These are phyloP conservation scores for Acanthamoeba culbertsoni DNA, from an alignment of 208 protist genomes.

Conservation along the genomic window DNA sequence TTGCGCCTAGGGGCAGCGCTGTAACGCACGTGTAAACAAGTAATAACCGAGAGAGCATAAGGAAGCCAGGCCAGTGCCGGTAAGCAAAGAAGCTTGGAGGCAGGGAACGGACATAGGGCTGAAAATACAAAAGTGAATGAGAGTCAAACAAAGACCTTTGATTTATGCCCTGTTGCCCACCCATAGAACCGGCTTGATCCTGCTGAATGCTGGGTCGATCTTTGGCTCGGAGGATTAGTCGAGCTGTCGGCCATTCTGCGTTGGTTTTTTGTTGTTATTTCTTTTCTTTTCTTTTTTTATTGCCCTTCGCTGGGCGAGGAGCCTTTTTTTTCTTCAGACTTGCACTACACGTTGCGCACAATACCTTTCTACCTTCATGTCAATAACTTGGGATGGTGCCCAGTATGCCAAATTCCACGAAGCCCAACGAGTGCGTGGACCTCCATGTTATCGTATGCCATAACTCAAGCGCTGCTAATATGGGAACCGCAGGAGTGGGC, in stretches of 20 bases:
- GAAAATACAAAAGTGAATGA: background rate
- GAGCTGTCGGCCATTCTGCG: too few relatives aligned
- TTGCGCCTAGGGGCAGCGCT: background rate
- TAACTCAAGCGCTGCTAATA: background rate
- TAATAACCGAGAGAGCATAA: background rate
- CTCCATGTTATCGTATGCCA: too few relatives aligned
- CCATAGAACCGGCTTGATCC: too few relatives aligned
- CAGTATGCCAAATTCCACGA: background rate
- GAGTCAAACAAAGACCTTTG: background rate
- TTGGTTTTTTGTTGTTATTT: too few relatives aligned
- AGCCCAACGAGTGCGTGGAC: background rate
- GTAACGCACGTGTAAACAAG: background rate
- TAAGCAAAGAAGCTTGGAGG: background rate
- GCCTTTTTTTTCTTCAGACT: too few relatives aligned
- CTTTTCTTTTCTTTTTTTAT: too few relatives aligned
- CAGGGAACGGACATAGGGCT: background rate
- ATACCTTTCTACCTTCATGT: too few relatives aligned
- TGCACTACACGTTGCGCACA: too few relatives aligned
- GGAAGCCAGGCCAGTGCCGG: background rate
- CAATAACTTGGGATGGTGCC: background rate
- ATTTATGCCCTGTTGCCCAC: too few relatives aligned
- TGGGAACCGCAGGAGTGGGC: background rate
- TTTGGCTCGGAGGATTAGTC: too few relatives aligned
- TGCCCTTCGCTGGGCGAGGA: too few relatives aligned
- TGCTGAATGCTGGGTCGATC: too few relatives aligned